Base-by-base conservation (phyloP, 352 stramenopile species). In the Phytopythium sindhum region DNA sequence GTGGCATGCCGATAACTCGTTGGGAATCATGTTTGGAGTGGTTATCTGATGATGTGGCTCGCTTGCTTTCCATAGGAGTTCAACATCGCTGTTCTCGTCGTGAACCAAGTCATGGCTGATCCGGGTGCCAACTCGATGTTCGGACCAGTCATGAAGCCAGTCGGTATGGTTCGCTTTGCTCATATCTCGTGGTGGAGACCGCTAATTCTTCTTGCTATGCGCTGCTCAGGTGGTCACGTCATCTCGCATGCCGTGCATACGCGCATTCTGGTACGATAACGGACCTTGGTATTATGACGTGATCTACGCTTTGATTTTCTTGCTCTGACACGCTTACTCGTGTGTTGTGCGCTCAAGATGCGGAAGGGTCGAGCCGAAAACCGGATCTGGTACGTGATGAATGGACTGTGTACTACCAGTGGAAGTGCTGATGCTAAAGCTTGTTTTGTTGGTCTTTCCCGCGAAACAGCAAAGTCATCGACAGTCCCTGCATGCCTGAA, bases 171-270 rank as follows among this genome's bases (percentile, higher is more conserved):
- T 24, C 5, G 14, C 35, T 35, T 60, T 4, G 35, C 8, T 29
- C 11, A n/a, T 31, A 39, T 47, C 2, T 51, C 5, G 21, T 37
- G 21, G 23, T 33, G 54, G 14, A 50, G 11, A 58, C 15, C 19
- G 12, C 35, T 41, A 45, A 58, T 31, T 21, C 17, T 33, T 19
- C 24, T 4, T 35, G 33, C 5, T 15, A 26, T 44, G 24, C 26
- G 24, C 1, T 39, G 48, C 19, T 15, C 11, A 88, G 79, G 84
- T 61, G 88, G 86, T 7, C 83, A 94, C 57, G 82, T 99, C 59
- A 98, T 99, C 64, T 98, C 98, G 2, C 98, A 99, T 73, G 97
- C 97, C 26, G 97, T 95, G 14, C 98, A 98, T 57, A 99, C 97
- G 15, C 88, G 98, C 23, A 70, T 99, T n/a, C 72, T 89, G 71